A percentile compares a stretch with the other conserved stretches of the same genome.
Conservation (phyloP, 768 basidiomycete species). For the Melanogaster broomeanus region DNA sequence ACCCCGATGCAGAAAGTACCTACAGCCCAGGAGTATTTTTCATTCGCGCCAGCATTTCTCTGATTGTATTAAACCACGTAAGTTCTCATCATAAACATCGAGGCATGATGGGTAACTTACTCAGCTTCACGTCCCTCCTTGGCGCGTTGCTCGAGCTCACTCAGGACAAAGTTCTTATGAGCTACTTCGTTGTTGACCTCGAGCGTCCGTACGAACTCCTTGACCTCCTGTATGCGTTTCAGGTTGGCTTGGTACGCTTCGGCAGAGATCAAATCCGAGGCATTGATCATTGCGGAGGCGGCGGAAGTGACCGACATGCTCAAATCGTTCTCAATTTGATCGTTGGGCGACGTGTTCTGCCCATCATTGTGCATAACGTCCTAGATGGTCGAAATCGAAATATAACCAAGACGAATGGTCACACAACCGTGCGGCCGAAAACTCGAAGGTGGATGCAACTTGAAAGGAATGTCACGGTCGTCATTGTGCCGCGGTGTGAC, state of each 20-base stretch:
- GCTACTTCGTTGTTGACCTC: constrained; percentile 45
- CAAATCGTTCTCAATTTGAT: constrained; percentile 9
- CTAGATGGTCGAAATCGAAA: background rate
- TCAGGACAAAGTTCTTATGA: constrained; percentile 33
- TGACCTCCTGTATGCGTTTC: constrained; percentile 29
- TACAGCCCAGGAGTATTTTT: constrained; percentile 14
- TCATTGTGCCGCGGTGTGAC: too few species aligned
- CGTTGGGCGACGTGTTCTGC: background rate
- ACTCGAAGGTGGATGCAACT: too few species aligned
- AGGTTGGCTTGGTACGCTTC: constrained; percentile 27
- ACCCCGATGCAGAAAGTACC: constrained; percentile 3
- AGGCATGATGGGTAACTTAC: constrained; percentile 27
- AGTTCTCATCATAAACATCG: background rate
- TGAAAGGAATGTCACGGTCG: too few species aligned
- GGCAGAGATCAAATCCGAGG: constrained; percentile 15
- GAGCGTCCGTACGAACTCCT: constrained; percentile 27
- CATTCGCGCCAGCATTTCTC: constrained; percentile 22
- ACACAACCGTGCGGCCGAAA: background rate
- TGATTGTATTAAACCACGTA: constrained; percentile 7
- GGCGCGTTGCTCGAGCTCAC: constrained; percentile 37
- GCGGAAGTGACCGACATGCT: constrained; percentile 18
- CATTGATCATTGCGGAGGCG: constrained; percentile 27
- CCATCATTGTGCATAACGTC: constrained; percentile 19
- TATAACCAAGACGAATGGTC: background rate
- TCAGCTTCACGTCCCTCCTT: constrained; percentile 48